Base-by-base conservation (phyloP, 768 basidiomycete species). In the Trametes cinnabarina region DNA sequence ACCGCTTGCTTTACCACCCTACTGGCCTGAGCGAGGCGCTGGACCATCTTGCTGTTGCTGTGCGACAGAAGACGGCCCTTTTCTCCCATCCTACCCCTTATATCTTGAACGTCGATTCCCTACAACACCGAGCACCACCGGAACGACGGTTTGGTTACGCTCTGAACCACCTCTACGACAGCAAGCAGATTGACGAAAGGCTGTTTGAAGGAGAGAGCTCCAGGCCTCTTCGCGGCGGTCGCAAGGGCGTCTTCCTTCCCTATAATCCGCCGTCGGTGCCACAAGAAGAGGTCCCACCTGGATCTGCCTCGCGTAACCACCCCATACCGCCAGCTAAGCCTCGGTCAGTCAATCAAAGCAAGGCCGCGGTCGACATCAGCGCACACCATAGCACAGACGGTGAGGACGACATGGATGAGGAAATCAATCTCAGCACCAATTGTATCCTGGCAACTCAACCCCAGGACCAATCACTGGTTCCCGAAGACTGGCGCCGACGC, bases 51-150 rank as follows among this genome's bases (percentile, higher is more conserved):
- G 25, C 44, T 46, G 14, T 10, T 26, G 15, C 12, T 6, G 15
- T 44, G 7, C 23, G 10, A 32, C 53, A n/a, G 12, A 30, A 28
- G 10, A 48, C 3, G 15, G 49, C 23, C 6, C 46, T 77, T 9
- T 74, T 72, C 60, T 75, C 77, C 1, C 74, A 76, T 14, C 48
- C 65, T 3, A 65, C 71, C 17, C 68, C 70, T 0, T 76, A 67
- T 58, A 65, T 70, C 22, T 51, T 78, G 25, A 63, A 71, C 47
- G 62, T 79, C 34, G 63, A 68, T 22, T 62, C 65, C 2, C 63
- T 74, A 14, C 49, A 69, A 32, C 65, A 73, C 42, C 34, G 47
- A 32, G 37, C 51, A 6, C 12, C n/a, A n/a, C 26, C 42, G 5
- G 23, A 26, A 32, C 20, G 20, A 15, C 15, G 30, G 6, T 40